phyloP scores from a whole-genome alignment of 768 basidiomycete genomes.

The Tulasnella sp. region DNA sequence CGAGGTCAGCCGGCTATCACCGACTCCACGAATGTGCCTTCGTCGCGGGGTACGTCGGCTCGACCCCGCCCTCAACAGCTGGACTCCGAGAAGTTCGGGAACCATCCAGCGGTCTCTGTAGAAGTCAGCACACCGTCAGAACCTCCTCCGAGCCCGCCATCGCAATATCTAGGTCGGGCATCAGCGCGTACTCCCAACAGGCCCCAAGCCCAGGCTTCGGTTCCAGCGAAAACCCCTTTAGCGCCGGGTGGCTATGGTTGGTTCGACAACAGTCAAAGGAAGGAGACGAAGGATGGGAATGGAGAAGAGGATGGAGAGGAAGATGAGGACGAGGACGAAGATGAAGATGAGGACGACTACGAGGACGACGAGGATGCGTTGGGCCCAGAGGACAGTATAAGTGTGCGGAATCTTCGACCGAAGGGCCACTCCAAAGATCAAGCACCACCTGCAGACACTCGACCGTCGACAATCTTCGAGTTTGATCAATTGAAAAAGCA shows the following conservation, averaged over 20 bases:
- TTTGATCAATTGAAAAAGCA: slow-evolving; percentile 4
- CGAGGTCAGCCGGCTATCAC: background rate
- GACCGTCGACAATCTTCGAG: slow-evolving; percentile 8
- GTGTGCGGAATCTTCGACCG: background rate
- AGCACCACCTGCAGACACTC: background rate
- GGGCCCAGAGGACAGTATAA: slow-evolving; percentile 3
- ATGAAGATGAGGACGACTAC: background rate
- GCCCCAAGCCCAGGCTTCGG: background rate
- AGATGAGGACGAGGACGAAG: background rate
- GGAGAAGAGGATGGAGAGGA: background rate
- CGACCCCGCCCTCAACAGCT: background rate
- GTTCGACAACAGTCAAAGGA: background rate
- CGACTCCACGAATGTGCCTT: background rate
- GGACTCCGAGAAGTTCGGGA: background rate
- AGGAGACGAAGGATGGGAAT: background rate
- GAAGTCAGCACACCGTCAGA: background rate
- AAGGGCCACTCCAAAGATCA: background rate
- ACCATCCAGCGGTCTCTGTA: background rate
- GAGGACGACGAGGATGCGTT: background rate
- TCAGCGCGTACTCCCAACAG: background rate
- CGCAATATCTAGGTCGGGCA: background rate
- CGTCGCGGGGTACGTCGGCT: background rate
- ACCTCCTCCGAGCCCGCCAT: background rate
- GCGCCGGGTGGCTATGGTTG: background rate
- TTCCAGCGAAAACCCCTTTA: background rate